These are phyloP conservation scores for Brassica rapa DNA, from an alignment of 345 rosid species.

Conservation along the genomic window DNA sequence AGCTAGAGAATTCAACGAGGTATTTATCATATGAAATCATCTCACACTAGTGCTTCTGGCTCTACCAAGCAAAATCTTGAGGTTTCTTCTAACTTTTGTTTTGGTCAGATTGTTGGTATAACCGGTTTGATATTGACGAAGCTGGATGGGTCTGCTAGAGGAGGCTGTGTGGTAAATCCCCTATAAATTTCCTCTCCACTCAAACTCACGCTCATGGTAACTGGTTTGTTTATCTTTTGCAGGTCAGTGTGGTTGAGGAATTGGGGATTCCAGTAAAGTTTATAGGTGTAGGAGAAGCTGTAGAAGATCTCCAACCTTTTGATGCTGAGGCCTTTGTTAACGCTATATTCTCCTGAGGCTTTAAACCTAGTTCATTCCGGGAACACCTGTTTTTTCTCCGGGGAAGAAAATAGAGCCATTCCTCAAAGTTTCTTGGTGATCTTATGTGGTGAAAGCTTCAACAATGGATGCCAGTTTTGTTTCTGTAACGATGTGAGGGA, in stretches of 20 bases:
- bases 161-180: slow-evolving; percentile 86
- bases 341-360: slow-evolving; percentile 73
- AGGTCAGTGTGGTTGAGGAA: slow-evolving; percentile 97
- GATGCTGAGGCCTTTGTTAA: slow-evolving; percentile 83
- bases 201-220: neutral
- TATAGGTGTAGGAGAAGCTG: slow-evolving; percentile 90
- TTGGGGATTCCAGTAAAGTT: slow-evolving; percentile 93
- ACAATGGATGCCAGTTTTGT: slow-evolving; percentile 7
- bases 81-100: neutral
- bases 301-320: slow-evolving; percentile 94
- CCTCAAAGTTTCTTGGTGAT: slow-evolving; percentile 24
- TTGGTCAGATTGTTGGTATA: slow-evolving; percentile 74
- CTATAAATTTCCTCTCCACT: neutral
- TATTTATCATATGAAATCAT: slow-evolving; percentile 33
- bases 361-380: neutral
- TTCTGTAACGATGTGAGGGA: neutral
- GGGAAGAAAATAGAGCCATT: slow-evolving; percentile 2
- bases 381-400: neutral
- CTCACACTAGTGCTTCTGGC: neutral
- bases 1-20: slow-evolving; percentile 98
- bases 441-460: slow-evolving; percentile 5
- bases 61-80: neutral
- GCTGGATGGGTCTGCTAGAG: slow-evolving; percentile 97
- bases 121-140: slow-evolving; percentile 92
- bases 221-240: slow-evolving; percentile 20